These are phyloP conservation scores for Drechslerella coelobrocha DNA, from an alignment of 2,329 filamentous ascomycete species.

Conservation along the genomic window DNA sequence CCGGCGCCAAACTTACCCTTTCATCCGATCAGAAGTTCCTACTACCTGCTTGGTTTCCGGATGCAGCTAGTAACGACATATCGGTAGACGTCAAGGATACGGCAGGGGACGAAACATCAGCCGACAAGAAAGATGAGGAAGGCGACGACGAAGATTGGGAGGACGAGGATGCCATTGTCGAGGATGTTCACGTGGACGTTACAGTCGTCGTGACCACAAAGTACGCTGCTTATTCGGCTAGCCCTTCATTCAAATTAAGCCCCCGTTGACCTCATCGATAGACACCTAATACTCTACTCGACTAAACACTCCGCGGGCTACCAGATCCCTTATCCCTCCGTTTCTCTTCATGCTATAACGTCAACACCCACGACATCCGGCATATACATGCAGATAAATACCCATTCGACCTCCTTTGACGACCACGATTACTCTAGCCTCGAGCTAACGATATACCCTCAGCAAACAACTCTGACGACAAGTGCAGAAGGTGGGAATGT, in stretches of 20 bases:
- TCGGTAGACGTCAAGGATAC: constrained; percentile 28
- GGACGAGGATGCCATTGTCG: constrained; percentile 41
- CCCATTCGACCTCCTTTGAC: constrained; percentile 40
- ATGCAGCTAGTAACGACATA: constrained; percentile 39
- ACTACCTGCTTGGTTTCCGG: constrained; percentile 38
- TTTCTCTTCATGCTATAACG: constrained; percentile 45
- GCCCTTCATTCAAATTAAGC: not conserved
- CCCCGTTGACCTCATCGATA: constrained; percentile 8
- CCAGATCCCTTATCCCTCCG: constrained; percentile 35
- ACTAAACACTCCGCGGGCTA: constrained; percentile 33
- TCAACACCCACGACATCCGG: constrained; percentile 46
- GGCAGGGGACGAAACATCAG: not conserved
- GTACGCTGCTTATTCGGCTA: not conserved
- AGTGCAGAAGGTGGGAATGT: constrained; percentile 37
- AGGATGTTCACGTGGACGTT: constrained; percentile 44
- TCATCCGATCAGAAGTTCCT: constrained; percentile 48
- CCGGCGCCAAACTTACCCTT: constrained; percentile 41
- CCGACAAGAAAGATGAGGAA: constrained; percentile 1
- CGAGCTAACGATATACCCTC: constrained; percentile 44
- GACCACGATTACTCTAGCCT: constrained; percentile 47
- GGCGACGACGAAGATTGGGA: constrained; percentile 49
- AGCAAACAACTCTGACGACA: constrained; percentile 38
- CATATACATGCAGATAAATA: constrained; percentile 50
- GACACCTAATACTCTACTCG: constrained; percentile 30
- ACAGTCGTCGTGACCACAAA: constrained; percentile 36